Evolutionary conservation across 2,329 filamentous ascomycete genomes (phyloP), one percentile per base, ranked within the genome.

Genomic region (Arthroderma uncinatum): DNA sequence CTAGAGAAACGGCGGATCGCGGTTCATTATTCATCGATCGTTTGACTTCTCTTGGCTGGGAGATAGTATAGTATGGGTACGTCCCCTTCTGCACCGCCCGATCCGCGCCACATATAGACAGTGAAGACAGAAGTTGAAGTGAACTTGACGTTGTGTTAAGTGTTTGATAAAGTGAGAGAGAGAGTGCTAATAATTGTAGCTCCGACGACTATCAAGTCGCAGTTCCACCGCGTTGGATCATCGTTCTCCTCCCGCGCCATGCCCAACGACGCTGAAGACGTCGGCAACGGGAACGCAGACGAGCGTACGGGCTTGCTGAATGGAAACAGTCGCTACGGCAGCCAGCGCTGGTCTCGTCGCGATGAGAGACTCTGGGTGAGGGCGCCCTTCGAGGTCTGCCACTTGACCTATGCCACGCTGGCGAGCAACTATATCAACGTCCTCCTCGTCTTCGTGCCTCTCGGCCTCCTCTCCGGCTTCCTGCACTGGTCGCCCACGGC

Each of bases 401-500:
- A 71, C 62, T 64, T 74, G 58, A 73, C 72, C 7, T 76, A 72
- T 69, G 63, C 69, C 56, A 74, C 74, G 2, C 65, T 78, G n/a
- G 65, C 69, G 23, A 74, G 73, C 25, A 76, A 77, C 63, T 76
- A 76, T 70, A 83, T 78, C 61, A 85, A 85, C 64, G 66, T 84
- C 53, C 69, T 85, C 19, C 75, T 85, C 56, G 71, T 85, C 61
- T 84, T 84, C 63, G 81, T 85, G n/a, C 82, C 82, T 2, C 67
- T 82, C 37, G 82, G 82, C 56, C 85, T 85, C 63, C 66, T 82
- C 52, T 73, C 82, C 25, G 81, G 79, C 85, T 62, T 77, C 85
- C 56, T 83, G 57, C 67, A 71, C 21, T 81, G 80, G 76, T 73
- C 78, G 62, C 77, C 81, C 1, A 79, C 78, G 2, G 73, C 75